phyloP scores from a whole-genome alignment of 2,329 filamentous ascomycete genomes.

The Penicillium sp. region DNA sequence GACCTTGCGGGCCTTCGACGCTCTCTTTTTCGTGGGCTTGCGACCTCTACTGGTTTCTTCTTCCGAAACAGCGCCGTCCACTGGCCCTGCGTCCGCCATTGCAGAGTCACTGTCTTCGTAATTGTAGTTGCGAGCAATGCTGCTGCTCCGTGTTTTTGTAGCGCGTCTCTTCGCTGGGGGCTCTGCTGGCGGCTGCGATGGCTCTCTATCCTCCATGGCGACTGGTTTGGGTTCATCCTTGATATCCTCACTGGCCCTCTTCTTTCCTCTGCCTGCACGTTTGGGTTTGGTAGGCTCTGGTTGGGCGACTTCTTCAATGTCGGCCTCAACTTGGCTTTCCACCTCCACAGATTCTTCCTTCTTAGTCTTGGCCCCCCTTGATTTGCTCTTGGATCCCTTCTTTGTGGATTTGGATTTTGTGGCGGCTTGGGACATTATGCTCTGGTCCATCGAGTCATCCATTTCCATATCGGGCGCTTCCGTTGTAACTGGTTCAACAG shows the following conservation, averaged over 20 bases:
- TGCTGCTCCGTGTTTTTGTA: slow-evolving; percentile 52
- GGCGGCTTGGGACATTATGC: slow-evolving; percentile 50
- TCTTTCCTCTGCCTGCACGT: slow-evolving; percentile 51
- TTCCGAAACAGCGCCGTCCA: slow-evolving; percentile 21
- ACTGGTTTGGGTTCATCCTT: slow-evolving; percentile 23
- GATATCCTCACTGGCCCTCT: slow-evolving; percentile 61
- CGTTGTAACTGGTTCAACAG: slow-evolving; percentile 43
- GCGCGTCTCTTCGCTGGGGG: slow-evolving; percentile 59
- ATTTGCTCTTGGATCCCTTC: slow-evolving; percentile 37
- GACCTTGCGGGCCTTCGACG: slow-evolving; percentile 49
- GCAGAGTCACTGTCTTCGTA: slow-evolving; percentile 37
- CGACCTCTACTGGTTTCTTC: slow-evolving; percentile 47
- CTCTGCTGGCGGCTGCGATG: slow-evolving; percentile 24
- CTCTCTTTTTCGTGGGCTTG: slow-evolving; percentile 38
- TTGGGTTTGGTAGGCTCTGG: slow-evolving; percentile 37
- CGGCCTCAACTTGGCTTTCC: slow-evolving; percentile 29
- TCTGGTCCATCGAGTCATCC: slow-evolving; percentile 57
- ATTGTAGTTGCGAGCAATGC: slow-evolving; percentile 37
- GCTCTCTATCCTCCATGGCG: slow-evolving; percentile 14
- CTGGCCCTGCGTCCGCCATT: slow-evolving; percentile 29
- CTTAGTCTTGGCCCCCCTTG: slow-evolving; percentile 39
- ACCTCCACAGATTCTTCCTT: slow-evolving; percentile 47
- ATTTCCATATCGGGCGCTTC: slow-evolving; percentile 44
- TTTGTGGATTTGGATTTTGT: slow-evolving; percentile 54
- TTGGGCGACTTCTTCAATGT: slow-evolving; percentile 24